Percentiles rank a stretch among this genome's conserved stretches.
Evolutionary conservation across 2,329 filamentous ascomycete species (phyloP).

Genomic region (Stemphylium lycopersici): DNA sequence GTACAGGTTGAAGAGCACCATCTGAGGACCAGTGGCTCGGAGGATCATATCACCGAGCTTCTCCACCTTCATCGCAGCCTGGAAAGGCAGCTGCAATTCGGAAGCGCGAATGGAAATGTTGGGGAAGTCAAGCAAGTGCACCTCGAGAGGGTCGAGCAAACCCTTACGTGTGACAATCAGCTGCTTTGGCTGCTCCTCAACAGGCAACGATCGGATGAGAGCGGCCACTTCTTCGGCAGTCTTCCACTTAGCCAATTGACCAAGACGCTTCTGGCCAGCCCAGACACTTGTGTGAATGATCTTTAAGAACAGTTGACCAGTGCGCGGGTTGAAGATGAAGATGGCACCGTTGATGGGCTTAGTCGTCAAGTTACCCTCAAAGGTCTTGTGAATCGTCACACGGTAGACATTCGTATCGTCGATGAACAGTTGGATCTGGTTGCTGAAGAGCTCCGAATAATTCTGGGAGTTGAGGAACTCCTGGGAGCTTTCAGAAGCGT

Average conservation of each 20-base stretch:
- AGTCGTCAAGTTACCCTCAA: constrained; percentile 97
- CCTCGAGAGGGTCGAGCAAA: constrained; percentile 93
- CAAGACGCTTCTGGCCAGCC: constrained; percentile 98
- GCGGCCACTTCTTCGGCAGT: constrained; percentile 99
- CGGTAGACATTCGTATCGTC: constrained; percentile 99
- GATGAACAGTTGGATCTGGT: constrained; percentile 98
- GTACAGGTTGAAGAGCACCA: constrained; percentile 99
- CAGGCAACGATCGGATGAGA: constrained; percentile 89
- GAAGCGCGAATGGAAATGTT: constrained; percentile 99
- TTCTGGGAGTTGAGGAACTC: constrained; percentile 99
- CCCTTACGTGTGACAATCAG: constrained; percentile 98
- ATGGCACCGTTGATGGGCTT: constrained; percentile 99
- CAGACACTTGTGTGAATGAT: constrained; percentile 99
- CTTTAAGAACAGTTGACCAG: constrained; percentile 96
- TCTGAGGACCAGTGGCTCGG: constrained; percentile 96
- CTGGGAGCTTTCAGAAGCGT: constrained; percentile 97
- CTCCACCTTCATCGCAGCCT: constrained; percentile 99
- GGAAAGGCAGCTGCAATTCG: constrained; percentile 95
- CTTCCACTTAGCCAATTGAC: constrained; percentile 98
- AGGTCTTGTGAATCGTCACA: constrained; percentile 99
- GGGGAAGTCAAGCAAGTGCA: constrained; percentile 96
- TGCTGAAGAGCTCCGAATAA: constrained; percentile 98
- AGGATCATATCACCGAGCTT: constrained; percentile 99
- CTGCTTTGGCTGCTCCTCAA: constrained; percentile 98
- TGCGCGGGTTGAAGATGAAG: constrained; percentile 99